Conservation (phyloP, 2,329 filamentous ascomycete genomes). For the Blumeriella jaapii region DNA sequence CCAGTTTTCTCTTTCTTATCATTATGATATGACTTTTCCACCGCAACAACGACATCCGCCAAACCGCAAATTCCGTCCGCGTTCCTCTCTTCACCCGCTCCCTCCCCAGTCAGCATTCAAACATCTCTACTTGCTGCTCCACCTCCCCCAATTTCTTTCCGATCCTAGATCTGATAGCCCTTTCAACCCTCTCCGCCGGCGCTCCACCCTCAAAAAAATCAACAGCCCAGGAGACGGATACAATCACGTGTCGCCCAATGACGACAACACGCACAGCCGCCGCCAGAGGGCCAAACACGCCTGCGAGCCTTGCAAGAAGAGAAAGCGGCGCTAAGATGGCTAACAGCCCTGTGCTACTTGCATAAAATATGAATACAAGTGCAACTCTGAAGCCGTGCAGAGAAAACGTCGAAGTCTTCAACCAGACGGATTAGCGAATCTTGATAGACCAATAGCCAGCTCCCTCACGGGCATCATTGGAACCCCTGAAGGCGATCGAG, state of each 20-base stretch:
- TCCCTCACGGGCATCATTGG: not conserved
- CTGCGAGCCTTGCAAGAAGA: conserved; percentile 6
- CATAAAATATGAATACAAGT: conserved; percentile 5
- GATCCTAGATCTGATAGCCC: not conserved
- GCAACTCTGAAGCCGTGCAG: conserved; percentile 3
- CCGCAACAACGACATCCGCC: too few relatives aligned
- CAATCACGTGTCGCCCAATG: not conserved
- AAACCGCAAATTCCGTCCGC: too few relatives aligned
- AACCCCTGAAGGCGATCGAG: not conserved
- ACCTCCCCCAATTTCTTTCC: too few relatives aligned
- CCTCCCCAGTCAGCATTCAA: too few relatives aligned
- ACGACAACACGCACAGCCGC: conserved; percentile 1
- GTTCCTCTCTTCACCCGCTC: too few relatives aligned
- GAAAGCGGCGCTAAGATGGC: conserved; percentile 4
- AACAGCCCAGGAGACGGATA: conserved; percentile 1
- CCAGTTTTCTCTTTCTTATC: too few relatives aligned
- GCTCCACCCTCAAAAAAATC: not conserved
- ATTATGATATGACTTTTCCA: too few relatives aligned
- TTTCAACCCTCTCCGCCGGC: not conserved
- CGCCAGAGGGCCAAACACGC: conserved; percentile 4
- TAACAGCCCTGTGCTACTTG: conserved; percentile 4
- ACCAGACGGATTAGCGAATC: not conserved
- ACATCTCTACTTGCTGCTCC: too few relatives aligned
- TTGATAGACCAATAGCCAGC: not conserved
- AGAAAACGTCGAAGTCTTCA: conserved; percentile 5